phyloP scores from a whole-genome alignment of 306 rosid genomes.

The Begonia fuchsioides region DNA sequence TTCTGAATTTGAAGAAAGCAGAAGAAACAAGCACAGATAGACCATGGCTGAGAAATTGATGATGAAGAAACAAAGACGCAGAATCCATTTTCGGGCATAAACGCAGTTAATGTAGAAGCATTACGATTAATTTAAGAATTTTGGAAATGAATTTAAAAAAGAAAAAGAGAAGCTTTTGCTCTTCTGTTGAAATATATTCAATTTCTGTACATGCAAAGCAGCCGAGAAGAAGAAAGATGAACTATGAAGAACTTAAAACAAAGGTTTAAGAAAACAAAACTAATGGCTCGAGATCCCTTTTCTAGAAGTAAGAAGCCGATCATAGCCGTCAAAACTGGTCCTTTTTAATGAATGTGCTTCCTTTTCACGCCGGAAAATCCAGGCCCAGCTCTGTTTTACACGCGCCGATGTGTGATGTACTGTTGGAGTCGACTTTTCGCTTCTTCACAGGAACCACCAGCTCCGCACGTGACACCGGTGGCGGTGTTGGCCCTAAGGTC shows the following conservation, averaged over 20 bases:
- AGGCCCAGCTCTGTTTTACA: constrained; percentile 39
- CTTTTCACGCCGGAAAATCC: constrained; percentile 17
- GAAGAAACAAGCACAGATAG: too few relatives aligned
- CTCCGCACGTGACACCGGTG: constrained; percentile 21
- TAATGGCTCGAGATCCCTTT: constrained; percentile 31
- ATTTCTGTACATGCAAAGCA: constrained; percentile 3
- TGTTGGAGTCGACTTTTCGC: constrained; percentile 30
- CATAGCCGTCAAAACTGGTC: constrained; percentile 40
- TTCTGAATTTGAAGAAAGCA: too few relatives aligned
- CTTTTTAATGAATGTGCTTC: constrained; percentile 2
- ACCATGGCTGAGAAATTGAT: too few relatives aligned
- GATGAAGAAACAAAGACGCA: too few relatives aligned
- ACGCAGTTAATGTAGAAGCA: too few relatives aligned
- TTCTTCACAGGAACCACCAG: constrained; percentile 74
- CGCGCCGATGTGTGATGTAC: constrained; percentile 9
- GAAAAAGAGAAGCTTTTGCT: too few relatives aligned
- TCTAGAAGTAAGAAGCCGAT: constrained; percentile 13
- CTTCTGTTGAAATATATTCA: background rate
- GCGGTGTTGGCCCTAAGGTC: constrained; percentile 49
- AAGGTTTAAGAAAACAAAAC: constrained; percentile 19
- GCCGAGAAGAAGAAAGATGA: too few relatives aligned
- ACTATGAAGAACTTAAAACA: too few relatives aligned
- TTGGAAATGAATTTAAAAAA: too few relatives aligned
- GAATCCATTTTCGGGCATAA: too few relatives aligned
- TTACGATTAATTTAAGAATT: too few relatives aligned